Conservation (phyloP, 257 asterid species). For the Knoxia roxburghii region DNA sequence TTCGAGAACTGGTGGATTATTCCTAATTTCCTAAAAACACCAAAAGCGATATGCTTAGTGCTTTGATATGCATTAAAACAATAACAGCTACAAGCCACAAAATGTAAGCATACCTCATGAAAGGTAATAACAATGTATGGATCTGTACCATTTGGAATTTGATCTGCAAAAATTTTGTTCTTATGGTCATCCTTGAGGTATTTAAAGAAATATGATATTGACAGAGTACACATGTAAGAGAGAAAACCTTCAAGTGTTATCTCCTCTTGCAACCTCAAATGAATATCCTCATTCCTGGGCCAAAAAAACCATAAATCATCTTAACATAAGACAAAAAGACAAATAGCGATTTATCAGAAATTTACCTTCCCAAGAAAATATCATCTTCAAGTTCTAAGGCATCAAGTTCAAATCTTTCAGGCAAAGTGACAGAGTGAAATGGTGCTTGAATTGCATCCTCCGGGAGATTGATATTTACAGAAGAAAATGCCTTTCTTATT, state of each 20-base stretch:
- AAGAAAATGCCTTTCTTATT: conserved; percentile 39
- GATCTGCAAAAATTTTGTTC: conserved; percentile 44
- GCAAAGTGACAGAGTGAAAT: conserved; percentile 55
- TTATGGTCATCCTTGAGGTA: neutral
- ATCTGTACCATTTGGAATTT: conserved; percentile 62
- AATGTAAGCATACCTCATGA: conserved; percentile 39
- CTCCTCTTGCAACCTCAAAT: conserved; percentile 51
- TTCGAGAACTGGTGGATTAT: conserved; percentile 25
- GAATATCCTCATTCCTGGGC: conserved; percentile 61
- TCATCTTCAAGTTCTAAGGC: conserved; percentile 47
- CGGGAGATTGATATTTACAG: conserved; percentile 53
- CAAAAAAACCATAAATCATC: conserved; percentile 13
- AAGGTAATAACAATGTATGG: conserved; percentile 42
- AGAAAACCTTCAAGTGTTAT: conserved; percentile 68
- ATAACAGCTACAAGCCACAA: conserved; percentile 1
- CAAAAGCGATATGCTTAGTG: conserved; percentile 6
- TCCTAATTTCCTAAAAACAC: conserved; percentile 32
- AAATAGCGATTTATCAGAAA: neutral
- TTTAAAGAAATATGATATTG: neutral
- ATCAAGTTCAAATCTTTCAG: conserved; percentile 64
- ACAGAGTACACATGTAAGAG: neutral
- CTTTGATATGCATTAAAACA: neutral
- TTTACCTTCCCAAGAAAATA: conserved; percentile 37
- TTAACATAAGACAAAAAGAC: conserved; percentile 7
- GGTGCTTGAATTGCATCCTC: conserved; percentile 67